phyloP scores from a whole-genome alignment of 2,329 filamentous ascomycete species.

The Cadophora malorum region DNA sequence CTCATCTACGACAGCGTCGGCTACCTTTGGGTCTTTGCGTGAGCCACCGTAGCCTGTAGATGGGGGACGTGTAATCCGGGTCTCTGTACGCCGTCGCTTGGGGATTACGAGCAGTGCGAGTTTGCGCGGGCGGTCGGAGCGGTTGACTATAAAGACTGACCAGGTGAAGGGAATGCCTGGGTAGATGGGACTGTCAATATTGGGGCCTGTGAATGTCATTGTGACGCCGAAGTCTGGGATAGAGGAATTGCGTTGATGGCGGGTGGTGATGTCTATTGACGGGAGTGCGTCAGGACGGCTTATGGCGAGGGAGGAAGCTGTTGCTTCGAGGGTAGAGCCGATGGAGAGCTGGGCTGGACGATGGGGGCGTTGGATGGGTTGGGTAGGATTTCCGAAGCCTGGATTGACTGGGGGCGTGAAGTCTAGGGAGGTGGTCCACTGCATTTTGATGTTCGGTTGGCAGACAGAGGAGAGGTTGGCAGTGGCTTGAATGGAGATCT shows the following conservation, averaged over 20 bases:
- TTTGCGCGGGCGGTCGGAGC: conserved; percentile 66
- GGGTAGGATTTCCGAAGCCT: conserved; percentile 62
- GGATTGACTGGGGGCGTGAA: conserved; percentile 71
- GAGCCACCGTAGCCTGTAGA: conserved; percentile 51
- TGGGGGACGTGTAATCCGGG: conserved; percentile 52
- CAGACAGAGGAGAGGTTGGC: conserved; percentile 64
- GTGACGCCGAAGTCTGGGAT: conserved; percentile 72
- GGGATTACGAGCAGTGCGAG: conserved; percentile 73
- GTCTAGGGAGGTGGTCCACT: conserved; percentile 73
- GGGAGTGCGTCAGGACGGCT: conserved; percentile 66
- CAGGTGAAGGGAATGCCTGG: conserved; percentile 74
- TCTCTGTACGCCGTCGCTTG: conserved; percentile 65
- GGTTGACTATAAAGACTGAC: conserved; percentile 79
- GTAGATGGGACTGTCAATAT: conserved; percentile 61
- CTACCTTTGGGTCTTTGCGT: conserved; percentile 50
- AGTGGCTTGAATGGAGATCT: conserved; percentile 65
- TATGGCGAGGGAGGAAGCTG: conserved; percentile 61
- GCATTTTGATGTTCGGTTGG: conserved; percentile 66
- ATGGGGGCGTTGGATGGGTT: conserved; percentile 65
- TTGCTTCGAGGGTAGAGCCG: conserved; percentile 56
- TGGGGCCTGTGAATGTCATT: conserved; percentile 73
- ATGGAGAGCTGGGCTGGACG: conserved; percentile 70
- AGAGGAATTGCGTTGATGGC: conserved; percentile 50
- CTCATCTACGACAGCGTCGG: conserved; percentile 74
- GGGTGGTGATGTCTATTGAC: conserved; percentile 58